Percentiles rank a stretch among this genome's conserved stretches.
Conservation (phyloP, 2,329 filamentous ascomycete species). For the Exophiala viscosa region DNA sequence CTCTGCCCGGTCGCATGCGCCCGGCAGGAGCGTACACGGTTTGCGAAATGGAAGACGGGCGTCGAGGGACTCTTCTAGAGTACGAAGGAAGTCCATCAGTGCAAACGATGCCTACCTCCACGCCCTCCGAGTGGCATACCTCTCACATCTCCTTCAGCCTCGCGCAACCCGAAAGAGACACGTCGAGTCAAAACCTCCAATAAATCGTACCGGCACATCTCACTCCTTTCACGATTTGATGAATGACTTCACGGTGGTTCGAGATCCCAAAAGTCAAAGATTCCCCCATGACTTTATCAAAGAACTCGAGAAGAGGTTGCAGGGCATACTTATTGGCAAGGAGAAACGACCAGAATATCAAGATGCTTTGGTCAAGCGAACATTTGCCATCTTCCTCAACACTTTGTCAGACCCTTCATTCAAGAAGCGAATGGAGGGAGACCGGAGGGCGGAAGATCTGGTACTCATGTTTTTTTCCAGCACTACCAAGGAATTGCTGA, state of each 20-base stretch:
- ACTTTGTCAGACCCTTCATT: conserved; percentile 86
- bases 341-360: conserved; percentile 85
- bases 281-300: conserved; percentile 69
- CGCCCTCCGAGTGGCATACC: conserved; percentile 83
- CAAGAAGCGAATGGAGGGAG: conserved; percentile 87
- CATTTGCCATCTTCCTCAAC: conserved; percentile 91
- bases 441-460: conserved; percentile 85
- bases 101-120: conserved; percentile 84
- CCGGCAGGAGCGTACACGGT: conserved; percentile 46
- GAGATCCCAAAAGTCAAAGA: conserved; percentile 65
- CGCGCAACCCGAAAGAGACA: conserved; percentile 86
- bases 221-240: conserved; percentile 76
- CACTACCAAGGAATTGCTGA: conserved; percentile 84
- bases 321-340: conserved; percentile 72
- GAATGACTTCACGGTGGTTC: conserved; percentile 72
- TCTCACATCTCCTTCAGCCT: conserved; percentile 89
- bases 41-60: conserved; percentile 42
- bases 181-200: conserved; percentile 59
- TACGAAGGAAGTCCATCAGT: conserved; percentile 42
- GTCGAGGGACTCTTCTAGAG: conserved; percentile 42
- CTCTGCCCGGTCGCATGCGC: conserved; percentile 43
- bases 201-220: conserved; percentile 61
- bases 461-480: conserved; percentile 95
- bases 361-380: conserved; percentile 85
- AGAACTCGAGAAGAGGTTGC: conserved; percentile 72